phyloP scores from a whole-genome alignment of 2,329 filamentous ascomycete species.

The Talaromyces sp. region DNA sequence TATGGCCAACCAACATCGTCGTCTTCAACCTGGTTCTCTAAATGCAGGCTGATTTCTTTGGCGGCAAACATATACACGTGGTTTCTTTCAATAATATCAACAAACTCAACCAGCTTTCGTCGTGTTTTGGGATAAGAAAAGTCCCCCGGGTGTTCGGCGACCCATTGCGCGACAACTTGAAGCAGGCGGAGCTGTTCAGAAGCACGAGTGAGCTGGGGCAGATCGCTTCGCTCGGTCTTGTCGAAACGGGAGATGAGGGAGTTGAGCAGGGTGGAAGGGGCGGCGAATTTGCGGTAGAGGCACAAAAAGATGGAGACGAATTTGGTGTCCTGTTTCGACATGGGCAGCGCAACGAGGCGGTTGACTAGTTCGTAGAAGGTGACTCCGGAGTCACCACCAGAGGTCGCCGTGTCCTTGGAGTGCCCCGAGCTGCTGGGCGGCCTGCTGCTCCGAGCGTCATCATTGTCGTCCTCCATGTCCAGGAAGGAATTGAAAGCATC shows the following conservation, averaged over 20 bases:
- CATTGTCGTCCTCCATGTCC: constrained; percentile 40
- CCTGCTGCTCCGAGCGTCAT: constrained; percentile 19
- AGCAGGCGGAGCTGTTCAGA: constrained; percentile 79
- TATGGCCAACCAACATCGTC: constrained; percentile 94
- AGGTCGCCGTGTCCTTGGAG: constrained; percentile 17
- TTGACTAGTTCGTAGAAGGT: constrained; percentile 71
- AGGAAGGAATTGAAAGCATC: constrained; percentile 40
- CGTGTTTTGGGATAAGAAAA: constrained; percentile 76
- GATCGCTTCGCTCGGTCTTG: constrained; percentile 68
- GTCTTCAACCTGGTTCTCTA: constrained; percentile 74
- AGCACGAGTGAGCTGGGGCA: constrained; percentile 70
- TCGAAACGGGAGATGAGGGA: constrained; percentile 62
- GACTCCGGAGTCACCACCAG: constrained; percentile 27
- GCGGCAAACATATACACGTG: constrained; percentile 81
- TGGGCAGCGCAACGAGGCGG: constrained; percentile 73
- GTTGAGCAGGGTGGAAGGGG: constrained; percentile 71
- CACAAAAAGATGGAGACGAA: constrained; percentile 87
- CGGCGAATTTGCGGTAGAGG: constrained; percentile 87
- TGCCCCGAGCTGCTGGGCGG: constrained; percentile 8
- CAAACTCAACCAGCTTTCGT: constrained; percentile 68
- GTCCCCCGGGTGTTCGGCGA: constrained; percentile 83
- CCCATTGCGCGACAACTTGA: constrained; percentile 82
- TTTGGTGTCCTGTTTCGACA: constrained; percentile 83
- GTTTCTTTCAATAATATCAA: constrained; percentile 67
- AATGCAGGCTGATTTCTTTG: constrained; percentile 74